A percentile compares a stretch with the other conserved stretches of the same genome.
Conservation (phyloP, 352 stramenopile genomes). For the Hyaloperonospora arabidopsidis region DNA sequence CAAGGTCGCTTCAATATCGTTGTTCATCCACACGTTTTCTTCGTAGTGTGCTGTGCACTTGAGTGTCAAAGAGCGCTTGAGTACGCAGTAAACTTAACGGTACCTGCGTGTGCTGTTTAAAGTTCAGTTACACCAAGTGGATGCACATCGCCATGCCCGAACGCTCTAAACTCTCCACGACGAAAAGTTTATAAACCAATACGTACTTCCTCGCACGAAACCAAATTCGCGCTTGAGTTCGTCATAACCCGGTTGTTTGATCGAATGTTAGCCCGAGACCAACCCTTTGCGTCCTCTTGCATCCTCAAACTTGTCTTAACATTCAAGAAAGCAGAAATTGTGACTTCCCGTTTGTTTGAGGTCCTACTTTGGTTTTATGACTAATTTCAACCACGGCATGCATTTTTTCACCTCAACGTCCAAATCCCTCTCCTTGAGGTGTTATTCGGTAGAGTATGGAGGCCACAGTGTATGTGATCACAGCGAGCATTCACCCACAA, state of each 20-base stretch:
- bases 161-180: conserved; percentile 73
- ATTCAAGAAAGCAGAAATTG: conserved; percentile 77
- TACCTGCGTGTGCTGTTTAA: conserved; percentile 64
- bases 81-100: conserved; percentile 34
- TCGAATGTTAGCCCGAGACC: conserved; percentile 81
- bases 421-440: too few relatives aligned
- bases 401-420: too few relatives aligned
- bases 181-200: conserved; percentile 76
- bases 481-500: too few relatives aligned
- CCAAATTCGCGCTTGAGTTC: conserved; percentile 70
- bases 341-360: too few relatives aligned
- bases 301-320: too few relatives aligned
- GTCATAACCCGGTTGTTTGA: conserved; percentile 70
- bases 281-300: too few relatives aligned
- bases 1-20: conserved; percentile 68
- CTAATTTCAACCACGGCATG: too few relatives aligned
- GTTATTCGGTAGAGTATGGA: too few relatives aligned
- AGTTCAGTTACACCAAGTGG: conserved; percentile 76
- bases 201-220: conserved; percentile 67
- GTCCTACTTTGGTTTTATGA: too few relatives aligned
- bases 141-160: conserved; percentile 73
- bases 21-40: conserved; percentile 73
- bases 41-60: conserved; percentile 56
- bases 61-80: conserved; percentile 37
- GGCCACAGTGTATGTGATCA: too few relatives aligned